These are phyloP conservation scores for Ogataea allantospora DNA, from an alignment of 805 yeast species.

Conservation along the genomic window DNA sequence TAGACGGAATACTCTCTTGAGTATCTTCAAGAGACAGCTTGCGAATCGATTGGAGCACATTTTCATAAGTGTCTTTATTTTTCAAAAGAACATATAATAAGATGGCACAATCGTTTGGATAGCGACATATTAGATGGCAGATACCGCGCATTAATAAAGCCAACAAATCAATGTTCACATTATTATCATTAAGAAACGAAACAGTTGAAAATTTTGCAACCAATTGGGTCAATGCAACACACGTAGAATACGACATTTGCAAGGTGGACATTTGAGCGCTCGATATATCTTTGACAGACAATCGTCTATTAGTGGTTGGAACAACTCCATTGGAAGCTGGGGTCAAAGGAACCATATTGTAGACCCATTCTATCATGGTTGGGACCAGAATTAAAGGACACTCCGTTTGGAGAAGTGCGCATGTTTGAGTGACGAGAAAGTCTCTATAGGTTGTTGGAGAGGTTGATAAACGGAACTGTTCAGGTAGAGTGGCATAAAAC, in stretches of 20 bases:
- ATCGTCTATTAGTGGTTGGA: conserved; percentile 20
- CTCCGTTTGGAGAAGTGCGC: conserved; percentile 40
- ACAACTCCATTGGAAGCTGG: conserved; percentile 8
- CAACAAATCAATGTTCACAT: conserved; percentile 51
- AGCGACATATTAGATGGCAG: conserved; percentile 49
- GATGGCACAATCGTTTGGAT: conserved; percentile 52
- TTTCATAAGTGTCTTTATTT: conserved; percentile 39
- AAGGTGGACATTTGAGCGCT: conserved; percentile 10
- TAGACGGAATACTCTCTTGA: conserved; percentile 12
- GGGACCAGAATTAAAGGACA: conserved; percentile 39
- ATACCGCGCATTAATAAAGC: conserved; percentile 59
- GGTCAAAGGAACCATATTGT: conserved; percentile 54
- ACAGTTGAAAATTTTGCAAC: conserved; percentile 38
- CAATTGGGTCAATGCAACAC: conserved; percentile 44
- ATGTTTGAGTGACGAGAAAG: conserved; percentile 54
- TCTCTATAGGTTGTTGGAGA: conserved; percentile 57
- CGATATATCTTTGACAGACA: conserved; percentile 12
- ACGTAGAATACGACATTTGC: conserved; percentile 54
- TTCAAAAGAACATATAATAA: conserved; percentile 50
- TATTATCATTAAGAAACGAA: conserved; percentile 36
- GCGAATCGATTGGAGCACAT: conserved; percentile 36
- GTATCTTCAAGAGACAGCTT: conserved; percentile 28
- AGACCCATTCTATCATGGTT: conserved; percentile 56
- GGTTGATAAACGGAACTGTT: conserved; percentile 40
- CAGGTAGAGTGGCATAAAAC: conserved; percentile 51